A percentile compares a stretch with the other conserved stretches of the same genome.
These are phyloP conservation scores for Penicillium polonicum DNA, from an alignment of 2,329 filamentous ascomycete species.

Conservation along the genomic window DNA sequence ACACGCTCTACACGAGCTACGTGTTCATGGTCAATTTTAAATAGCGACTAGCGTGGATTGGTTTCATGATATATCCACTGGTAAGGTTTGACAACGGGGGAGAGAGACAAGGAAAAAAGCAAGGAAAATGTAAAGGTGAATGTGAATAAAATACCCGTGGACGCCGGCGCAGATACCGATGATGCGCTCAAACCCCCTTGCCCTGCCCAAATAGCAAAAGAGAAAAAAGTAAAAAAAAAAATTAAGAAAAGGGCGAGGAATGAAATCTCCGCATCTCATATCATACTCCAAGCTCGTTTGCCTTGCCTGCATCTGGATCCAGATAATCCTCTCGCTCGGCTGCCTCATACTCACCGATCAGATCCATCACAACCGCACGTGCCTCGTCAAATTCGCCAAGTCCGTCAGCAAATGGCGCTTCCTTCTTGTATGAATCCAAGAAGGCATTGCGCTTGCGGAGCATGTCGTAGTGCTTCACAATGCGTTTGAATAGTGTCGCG, in stretches of 20 bases:
- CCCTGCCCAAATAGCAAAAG: constrained; percentile 16
- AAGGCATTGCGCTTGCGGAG: constrained; percentile 97
- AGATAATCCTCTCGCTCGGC: constrained; percentile 90
- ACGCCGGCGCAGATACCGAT: constrained; percentile 19
- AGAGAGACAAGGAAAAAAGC: neutral
- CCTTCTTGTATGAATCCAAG: constrained; percentile 93
- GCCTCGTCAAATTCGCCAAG: constrained; percentile 94
- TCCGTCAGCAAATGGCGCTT: constrained; percentile 87
- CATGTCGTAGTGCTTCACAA: constrained; percentile 86
- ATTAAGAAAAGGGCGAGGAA: neutral
- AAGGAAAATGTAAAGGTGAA: neutral
- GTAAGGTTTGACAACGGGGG: neutral
- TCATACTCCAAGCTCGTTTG: constrained; percentile 34
- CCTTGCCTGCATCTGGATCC: constrained; percentile 63
- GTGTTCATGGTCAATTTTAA: constrained; percentile 15
- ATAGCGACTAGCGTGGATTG: constrained; percentile 7
- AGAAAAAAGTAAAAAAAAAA: constrained; percentile 5
- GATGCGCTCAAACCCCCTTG: constrained; percentile 25
- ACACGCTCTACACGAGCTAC: constrained; percentile 12
- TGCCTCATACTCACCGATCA: constrained; percentile 93
- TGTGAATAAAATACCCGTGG: neutral
- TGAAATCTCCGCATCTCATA: constrained; percentile 2
- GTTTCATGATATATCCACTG: constrained; percentile 4
- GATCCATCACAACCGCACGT: constrained; percentile 81
- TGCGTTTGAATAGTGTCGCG: constrained; percentile 92